A percentile compares a stretch with the other conserved stretches of the same genome.
Evolutionary conservation across 2,329 filamentous ascomycete genomes (phyloP).

Genomic region (Calonectria fujianensis): DNA sequence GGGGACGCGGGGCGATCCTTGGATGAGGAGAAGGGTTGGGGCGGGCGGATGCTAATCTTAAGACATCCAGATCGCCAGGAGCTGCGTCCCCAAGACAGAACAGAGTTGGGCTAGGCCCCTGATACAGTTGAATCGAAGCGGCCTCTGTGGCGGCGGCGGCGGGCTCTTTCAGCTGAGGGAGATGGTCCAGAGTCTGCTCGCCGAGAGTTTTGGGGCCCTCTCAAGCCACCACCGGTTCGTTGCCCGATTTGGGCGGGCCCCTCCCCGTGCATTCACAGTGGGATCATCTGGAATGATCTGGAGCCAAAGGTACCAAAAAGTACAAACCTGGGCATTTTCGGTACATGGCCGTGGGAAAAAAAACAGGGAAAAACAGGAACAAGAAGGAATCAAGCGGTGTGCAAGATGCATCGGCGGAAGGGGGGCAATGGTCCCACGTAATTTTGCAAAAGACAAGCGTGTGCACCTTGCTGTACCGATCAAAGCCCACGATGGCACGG

Average conservation of each 20-base stretch:
- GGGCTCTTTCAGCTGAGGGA: neutral
- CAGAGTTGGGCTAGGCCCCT: neutral
- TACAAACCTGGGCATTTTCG: neutral
- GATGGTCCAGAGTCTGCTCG: neutral
- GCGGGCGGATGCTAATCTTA: conserved; percentile 26
- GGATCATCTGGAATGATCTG: conserved; percentile 18
- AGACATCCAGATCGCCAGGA: conserved; percentile 16
- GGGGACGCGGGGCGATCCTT: conserved; percentile 32
- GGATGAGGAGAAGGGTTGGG: conserved; percentile 22
- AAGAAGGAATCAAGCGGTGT: conserved; percentile 4
- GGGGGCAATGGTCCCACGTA: conserved; percentile 17
- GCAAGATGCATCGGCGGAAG: conserved; percentile 21
- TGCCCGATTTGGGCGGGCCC: conserved; percentile 1
- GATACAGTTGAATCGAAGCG: conserved; percentile 5
- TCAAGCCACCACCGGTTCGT: neutral
- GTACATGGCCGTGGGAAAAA: neutral
- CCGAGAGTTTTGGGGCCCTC: neutral
- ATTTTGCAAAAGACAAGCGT: neutral
- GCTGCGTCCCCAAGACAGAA: neutral
- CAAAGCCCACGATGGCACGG: conserved; percentile 24
- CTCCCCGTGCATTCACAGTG: neutral
- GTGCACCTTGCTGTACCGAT: conserved; percentile 24
- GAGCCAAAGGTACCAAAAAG: neutral
- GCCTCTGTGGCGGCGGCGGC: neutral
- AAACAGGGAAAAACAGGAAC: neutral